Base-by-base conservation (phyloP, 2,329 filamentous ascomycete genomes). In the Rutstroemia sp. region DNA sequence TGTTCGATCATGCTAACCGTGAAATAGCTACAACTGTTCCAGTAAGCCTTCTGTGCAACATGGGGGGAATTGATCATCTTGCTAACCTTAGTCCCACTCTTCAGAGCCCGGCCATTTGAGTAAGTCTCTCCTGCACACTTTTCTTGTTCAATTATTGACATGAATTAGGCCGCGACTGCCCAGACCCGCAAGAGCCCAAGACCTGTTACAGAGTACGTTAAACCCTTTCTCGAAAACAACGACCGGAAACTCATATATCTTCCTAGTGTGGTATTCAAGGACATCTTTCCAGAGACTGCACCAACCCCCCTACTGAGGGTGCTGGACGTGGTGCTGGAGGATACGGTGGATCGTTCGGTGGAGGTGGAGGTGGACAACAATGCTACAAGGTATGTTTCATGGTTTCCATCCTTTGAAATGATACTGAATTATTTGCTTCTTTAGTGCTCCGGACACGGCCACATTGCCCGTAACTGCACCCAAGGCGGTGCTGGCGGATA, bases 381-480 rank as follows among this genome's bases (percentile, higher is more conserved):
- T 96, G 91, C 85, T 96, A 96, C 85, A 96, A 96, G 66, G 68
- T 69, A 62, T 42, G 45, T 18, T 42, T 8, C 8, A 19, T 25
- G 30, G 21, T 39, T 12, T 3, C 8, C 10, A 44, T 30, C 34
- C 1, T 5, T 21, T 48, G 30, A 39, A 23, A 14, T 21, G 10
- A 38, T 42, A 4, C 52, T 65, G 16, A 62, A 49, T 37, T 42
- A n/a, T 21, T 42, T 50, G n/a, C 6, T 19, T 14, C 41, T 52
- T 8, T 21, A 85, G 87, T 99, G 94, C 77, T 92, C 92, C 62
- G 89, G 96, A 79, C 81, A 91, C 65, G 94, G 94, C 59, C 94
- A 97, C 81, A 96, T 97, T 73, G 92, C 94, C 67, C 90, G 88
- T 68, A 91, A 91, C 81, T 94, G 89, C 83, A 79, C 82, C 69